Evolutionary conservation across 805 yeast species (phyloP), one percentile per base, ranked within the genome.

Genomic region (Schizosaccharomyces lindneri): DNA sequence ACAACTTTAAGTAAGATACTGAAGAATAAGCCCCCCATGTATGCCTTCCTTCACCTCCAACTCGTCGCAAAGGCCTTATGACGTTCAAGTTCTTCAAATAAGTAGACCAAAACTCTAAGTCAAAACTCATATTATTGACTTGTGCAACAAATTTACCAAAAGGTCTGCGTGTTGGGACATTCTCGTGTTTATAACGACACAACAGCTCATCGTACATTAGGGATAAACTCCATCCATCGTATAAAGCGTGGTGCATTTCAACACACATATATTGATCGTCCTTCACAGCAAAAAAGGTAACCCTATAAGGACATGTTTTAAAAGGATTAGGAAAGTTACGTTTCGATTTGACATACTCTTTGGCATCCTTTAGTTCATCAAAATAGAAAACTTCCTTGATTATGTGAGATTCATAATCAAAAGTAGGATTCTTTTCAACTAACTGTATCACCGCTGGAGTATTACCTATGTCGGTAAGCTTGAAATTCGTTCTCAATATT

Each of bases 171-270:
- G 15, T 32, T 19, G 27, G 9, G 11, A n/a, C 60, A 11, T 57
- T 17, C 11, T 9, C 9, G 27, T n/a, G 5, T 5, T 5, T 39
- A n/a, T 57, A 39, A 29, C 27, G 43, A 13, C 36, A 15, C 7
- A 31, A 5, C 27, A 57, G 21, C 29, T 36, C 60, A 17, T 36
- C 29, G 46, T 57, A 57, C 48, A 57, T 41, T 7, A 57, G 43
- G 21, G 43, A 36, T 48, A 67, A 57, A 51, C 67, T 63, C 69
- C 69, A 66, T 13, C 67, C 69, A 55, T 67, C 69, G 36, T 67
- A 67, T 36, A 67, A 51, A 15, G 68, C 64, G 61, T 67, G 69
- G 46, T 67, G 69, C 7, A 67, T 64, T 11, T 62, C 59, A 31
- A 67, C 48, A 46, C 19, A 17, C 29, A 62, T 61, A 43, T n/a